Base-by-base conservation (phyloP, 2,329 filamentous ascomycete genomes). In the Phialemoniopsis sp. region DNA sequence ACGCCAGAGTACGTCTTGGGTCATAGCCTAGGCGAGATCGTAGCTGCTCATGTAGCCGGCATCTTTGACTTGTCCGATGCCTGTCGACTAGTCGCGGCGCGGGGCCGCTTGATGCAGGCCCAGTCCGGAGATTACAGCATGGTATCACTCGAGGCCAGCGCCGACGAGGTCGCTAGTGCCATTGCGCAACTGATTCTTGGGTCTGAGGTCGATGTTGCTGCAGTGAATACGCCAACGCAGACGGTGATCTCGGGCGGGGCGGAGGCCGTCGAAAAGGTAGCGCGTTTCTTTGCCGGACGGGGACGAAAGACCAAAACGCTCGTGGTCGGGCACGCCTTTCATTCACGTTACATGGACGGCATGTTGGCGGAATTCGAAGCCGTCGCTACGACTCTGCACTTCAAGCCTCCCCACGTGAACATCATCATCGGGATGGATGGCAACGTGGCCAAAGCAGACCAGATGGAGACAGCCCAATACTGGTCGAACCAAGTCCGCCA, bases 11-110 rank as follows among this genome's bases (percentile, higher is more conserved):
- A 54, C 32, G 47, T 61, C 1, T 42, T 62, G 10, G 55, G 55
- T 8, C 55, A 58, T 42, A 56, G 53, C 36, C 26, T 57, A 15
- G 55, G 55, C 8, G 55, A 63, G 45, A 39, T 60, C 4, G 50
- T 47, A 6, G 59, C 52, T 32, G 55, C 54, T 33, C 50, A 57
- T 37, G 55, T 56, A 9, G 54, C 57, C 5, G 59, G 59, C 18
- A 41, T 61, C 30, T 37, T 62, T 16, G 46, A 54, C 35, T 46
- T 62, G 14, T 10, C 48, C 6, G 54, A 58, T 38, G 59, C 58
- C n/a, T 59, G 57, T 32, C 48, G 48, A 29, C 39, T 62, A 12
- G 58, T 62, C 13, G 48, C 48, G 18, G 52, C 51, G 35, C 57
- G 60, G 14, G 54, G 57, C 35, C 51, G 52, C 4, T 43, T 62